Evolutionary conservation across 192 early-diverging fungal species (phyloP).

Genomic region (Backusella parvicylindrica): DNA sequence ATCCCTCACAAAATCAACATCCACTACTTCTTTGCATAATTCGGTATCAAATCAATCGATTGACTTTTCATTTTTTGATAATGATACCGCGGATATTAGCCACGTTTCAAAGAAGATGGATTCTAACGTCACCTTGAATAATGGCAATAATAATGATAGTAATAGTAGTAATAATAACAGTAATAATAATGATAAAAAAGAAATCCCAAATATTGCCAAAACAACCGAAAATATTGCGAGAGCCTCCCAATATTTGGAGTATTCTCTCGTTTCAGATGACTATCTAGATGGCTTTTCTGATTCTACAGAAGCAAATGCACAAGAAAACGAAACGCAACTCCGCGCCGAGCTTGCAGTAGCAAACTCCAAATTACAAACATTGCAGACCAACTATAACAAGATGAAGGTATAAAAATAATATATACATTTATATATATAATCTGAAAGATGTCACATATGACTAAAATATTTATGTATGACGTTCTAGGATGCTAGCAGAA

Average conservation of each 20-base stretch:
- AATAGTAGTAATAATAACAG: background rate
- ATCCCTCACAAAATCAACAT: background rate
- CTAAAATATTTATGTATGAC: background rate
- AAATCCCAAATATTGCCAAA: background rate
- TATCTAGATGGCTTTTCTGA: background rate
- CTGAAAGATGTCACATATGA: background rate
- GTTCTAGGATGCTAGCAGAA: conserved; percentile 24
- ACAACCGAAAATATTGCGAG: conserved; percentile 12
- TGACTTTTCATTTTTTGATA: conserved; percentile 27
- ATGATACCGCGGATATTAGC: conserved; percentile 27
- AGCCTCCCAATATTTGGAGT: conserved; percentile 16
- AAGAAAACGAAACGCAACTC: background rate
- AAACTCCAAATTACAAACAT: conserved; percentile 19
- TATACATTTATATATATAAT: background rate
- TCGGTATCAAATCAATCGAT: conserved; percentile 1
- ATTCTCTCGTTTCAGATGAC: conserved; percentile 2
- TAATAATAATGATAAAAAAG: background rate
- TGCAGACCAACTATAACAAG: conserved; percentile 28
- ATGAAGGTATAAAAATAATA: background rate
- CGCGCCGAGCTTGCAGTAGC: conserved; percentile 15
- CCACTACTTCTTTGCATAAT: background rate
- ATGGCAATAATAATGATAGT: background rate
- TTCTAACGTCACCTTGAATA: conserved; percentile 18
- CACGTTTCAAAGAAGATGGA: conserved; percentile 32
- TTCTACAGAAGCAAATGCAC: background rate